Evolutionary conservation across 345 rosid genomes (phyloP).

Genomic region (Citrus reticulata): DNA sequence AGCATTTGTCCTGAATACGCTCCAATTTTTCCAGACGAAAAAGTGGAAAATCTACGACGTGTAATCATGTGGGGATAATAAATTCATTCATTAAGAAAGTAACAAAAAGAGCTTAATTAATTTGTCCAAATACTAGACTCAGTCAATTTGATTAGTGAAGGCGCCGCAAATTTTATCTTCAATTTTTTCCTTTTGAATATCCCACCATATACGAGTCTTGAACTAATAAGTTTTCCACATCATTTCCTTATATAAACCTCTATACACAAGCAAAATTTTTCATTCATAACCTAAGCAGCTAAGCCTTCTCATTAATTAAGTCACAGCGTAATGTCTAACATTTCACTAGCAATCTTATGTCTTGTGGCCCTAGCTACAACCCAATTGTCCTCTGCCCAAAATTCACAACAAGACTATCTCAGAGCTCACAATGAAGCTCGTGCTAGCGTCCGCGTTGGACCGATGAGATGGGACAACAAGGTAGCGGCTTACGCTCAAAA

Average conservation of each 20-base stretch:
- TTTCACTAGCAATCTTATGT: conserved; percentile 1
- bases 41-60: no score
- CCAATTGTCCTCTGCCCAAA: conserved; percentile 16
- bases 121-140: no score
- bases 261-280: not conserved
- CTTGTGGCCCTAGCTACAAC: not conserved
- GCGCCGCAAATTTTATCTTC: not conserved
- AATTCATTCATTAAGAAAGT: no score
- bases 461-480: conserved; percentile 39
- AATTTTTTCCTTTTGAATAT: not conserved
- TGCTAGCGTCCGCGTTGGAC: conserved; percentile 31
- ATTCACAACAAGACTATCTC: conserved; percentile 35
- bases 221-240: not conserved
- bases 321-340: not conserved
- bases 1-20: not conserved
- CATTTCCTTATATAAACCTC: not conserved
- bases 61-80: no score
- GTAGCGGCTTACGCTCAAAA: conserved; percentile 42
- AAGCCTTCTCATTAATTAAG: not conserved
- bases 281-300: not conserved
- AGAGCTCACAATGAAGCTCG: conserved; percentile 52
- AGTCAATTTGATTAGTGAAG: not conserved
- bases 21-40: no score
- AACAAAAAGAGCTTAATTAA: no score
- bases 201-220: not conserved